Percentiles rank a stretch among this genome's conserved stretches.
These are phyloP conservation scores for Quercus berberidifolia DNA, from an alignment of 306 rosid species.

Conservation along the genomic window DNA sequence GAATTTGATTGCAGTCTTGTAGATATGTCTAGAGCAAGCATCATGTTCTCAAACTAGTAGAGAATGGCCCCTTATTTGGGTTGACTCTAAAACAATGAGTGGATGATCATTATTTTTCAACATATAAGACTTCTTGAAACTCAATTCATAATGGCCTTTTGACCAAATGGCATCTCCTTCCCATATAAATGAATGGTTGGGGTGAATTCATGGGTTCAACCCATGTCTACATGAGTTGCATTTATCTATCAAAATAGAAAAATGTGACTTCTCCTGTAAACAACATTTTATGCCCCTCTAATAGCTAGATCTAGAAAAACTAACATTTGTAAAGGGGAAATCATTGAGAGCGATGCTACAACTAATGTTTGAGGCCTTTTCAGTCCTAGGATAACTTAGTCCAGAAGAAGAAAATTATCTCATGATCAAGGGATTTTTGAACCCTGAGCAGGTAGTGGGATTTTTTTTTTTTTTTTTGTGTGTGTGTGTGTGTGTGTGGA, in stretches of 20 bases:
- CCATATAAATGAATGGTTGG: neutral
- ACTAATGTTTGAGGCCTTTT: neutral
- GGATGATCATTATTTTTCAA: neutral
- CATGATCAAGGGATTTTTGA: too few relatives aligned
- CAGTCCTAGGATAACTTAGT: too few relatives aligned
- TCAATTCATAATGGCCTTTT: neutral
- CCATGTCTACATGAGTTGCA: neutral
- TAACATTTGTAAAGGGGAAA: neutral
- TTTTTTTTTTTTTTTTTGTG: too few relatives aligned
- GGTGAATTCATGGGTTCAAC: neutral
- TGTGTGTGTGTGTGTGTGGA: too few relatives aligned
- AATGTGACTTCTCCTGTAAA: neutral
- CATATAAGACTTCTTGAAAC: neutral
- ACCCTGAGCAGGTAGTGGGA: too few relatives aligned
- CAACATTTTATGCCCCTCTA: neutral
- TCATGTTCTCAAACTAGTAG: neutral
- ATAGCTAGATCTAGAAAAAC: neutral
- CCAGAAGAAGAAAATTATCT: too few relatives aligned
- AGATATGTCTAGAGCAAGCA: neutral
- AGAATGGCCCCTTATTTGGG: too few relatives aligned
- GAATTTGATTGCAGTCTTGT: neutral
- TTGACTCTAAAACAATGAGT: neutral
- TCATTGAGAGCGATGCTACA: neutral
- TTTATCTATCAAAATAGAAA: neutral
- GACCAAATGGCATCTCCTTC: neutral